These are phyloP conservation scores for Monosporascus sp. DNA, from an alignment of 2,329 filamentous ascomycete species.

Conservation along the genomic window DNA sequence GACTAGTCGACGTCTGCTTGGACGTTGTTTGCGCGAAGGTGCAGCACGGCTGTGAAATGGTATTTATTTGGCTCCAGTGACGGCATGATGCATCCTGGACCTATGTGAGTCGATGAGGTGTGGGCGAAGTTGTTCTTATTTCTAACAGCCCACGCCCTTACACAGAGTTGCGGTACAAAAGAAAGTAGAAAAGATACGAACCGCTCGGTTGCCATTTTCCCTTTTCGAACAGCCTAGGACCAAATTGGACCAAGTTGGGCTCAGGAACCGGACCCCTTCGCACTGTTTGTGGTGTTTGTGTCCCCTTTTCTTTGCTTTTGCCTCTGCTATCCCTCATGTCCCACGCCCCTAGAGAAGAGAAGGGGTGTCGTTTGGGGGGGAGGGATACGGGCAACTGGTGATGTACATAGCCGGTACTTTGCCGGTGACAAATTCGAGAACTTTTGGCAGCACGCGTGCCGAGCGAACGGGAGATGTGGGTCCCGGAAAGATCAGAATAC, in stretches of 20 bases:
- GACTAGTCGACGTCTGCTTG: conserved; percentile 20
- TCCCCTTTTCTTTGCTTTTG: not conserved
- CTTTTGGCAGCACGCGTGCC: not conserved
- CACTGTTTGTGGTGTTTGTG: not conserved
- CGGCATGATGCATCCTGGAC: conserved; percentile 29
- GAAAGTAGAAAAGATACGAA: not conserved
- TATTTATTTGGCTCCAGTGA: conserved; percentile 24
- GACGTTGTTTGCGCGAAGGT: conserved; percentile 26
- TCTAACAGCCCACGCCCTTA: not conserved
- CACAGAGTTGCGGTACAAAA: not conserved
- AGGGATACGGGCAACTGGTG: not conserved
- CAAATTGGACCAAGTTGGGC: not conserved
- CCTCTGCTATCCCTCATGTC: not conserved
- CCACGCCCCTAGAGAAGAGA: not conserved
- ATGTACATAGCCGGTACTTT: not conserved
- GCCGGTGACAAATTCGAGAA: not conserved
- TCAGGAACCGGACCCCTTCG: not conserved
- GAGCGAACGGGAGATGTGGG: not conserved
- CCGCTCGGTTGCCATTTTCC: not conserved
- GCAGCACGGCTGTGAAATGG: conserved; percentile 25
- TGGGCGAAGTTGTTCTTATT: conserved; percentile 3
- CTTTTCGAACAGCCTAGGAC: not conserved
- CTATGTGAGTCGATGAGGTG: conserved; percentile 18
- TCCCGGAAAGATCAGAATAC: not conserved
- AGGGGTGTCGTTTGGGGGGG: not conserved